Percentiles rank a stretch among this genome's conserved stretches.
Conservation (phyloP, 2,329 filamentous ascomycete genomes). For the Fusarium coffeatum region DNA sequence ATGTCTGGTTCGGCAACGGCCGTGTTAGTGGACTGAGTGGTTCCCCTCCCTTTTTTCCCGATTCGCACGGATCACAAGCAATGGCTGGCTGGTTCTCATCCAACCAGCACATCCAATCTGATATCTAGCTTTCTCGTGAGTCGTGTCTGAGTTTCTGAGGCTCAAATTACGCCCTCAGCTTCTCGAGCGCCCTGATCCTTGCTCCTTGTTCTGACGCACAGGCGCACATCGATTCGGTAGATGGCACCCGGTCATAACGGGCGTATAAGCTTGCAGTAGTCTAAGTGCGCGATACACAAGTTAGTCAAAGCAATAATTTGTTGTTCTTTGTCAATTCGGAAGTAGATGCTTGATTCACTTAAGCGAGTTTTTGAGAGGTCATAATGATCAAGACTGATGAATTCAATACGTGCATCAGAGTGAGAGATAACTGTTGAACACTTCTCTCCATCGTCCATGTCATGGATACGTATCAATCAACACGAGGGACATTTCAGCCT, state of each 20-base stretch:
- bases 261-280: constrained; percentile 28
- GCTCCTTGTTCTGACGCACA: constrained; percentile 26
- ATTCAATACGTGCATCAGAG: neutral
- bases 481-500: constrained; percentile 12
- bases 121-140: constrained; percentile 14
- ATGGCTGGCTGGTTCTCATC: constrained; percentile 15
- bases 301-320: neutral
- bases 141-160: constrained; percentile 7
- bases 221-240: constrained; percentile 29
- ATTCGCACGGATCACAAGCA: constrained; percentile 26
- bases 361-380: neutral
- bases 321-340: neutral
- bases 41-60: constrained; percentile 20
- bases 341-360: neutral
- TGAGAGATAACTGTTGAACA: neutral
- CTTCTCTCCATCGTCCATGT: neutral
- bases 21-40: constrained; percentile 40
- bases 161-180: constrained; percentile 3
- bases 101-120: constrained; percentile 27
- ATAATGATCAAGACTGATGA: neutral
- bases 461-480: constrained; percentile 1
- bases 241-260: constrained; percentile 14
- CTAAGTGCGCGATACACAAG: constrained; percentile 1
- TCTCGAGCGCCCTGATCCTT: constrained; percentile 25
- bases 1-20: constrained; percentile 40